Base-by-base conservation (phyloP, 177 flowering plant genomes). In the Tripterygium wilfordii region DNA sequence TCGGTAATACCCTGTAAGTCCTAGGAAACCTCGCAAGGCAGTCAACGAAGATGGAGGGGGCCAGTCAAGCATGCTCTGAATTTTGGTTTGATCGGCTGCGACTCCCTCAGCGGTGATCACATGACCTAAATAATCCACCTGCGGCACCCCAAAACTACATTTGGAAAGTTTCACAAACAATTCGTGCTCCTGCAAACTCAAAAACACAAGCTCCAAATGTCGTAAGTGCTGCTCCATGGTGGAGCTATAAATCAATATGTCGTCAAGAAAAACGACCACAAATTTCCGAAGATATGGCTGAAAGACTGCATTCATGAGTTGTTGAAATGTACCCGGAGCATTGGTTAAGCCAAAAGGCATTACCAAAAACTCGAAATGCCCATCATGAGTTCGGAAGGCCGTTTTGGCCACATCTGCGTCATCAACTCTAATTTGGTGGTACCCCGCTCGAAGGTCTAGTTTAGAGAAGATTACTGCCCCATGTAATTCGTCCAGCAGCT, bases 201-300 rank as follows among this genome's bases (percentile, higher is more conserved):
- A n/a, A 12, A 52, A 25, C 0, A 39, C 42, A 0, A 3, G 1
- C 3, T 4, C 7, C 10, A 52, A 18, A 18, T 52, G 46, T 0
- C 22, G 0, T 8, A 38, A 1, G 16, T 60, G 57, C 4, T n/a
- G 10, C 17, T 13, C 22, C 43, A 5, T 17, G 13, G n/a, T 12
- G 4, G 10, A 2, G 23, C 51, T 58, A 33, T 42, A 42, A 1
- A 51, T 8, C 0, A 58, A 25, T 5, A 51, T 58, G 39, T 44
- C 51, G 29, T 58, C 49, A 51, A 58, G 51, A 16, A 58, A 50
- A 0, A 58, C 50, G 2, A 58, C 29, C 1, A 58, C 38, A 37
- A 12, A 33, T 19, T 50, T 33, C 7, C 45, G 0, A 0, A 58
- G 16, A 3, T 12, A 12, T 1, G 36, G 37, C 2, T 13, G 0